These are phyloP conservation scores for Populus tremula DNA, from an alignment of 345 rosid species.

Conservation along the genomic window DNA sequence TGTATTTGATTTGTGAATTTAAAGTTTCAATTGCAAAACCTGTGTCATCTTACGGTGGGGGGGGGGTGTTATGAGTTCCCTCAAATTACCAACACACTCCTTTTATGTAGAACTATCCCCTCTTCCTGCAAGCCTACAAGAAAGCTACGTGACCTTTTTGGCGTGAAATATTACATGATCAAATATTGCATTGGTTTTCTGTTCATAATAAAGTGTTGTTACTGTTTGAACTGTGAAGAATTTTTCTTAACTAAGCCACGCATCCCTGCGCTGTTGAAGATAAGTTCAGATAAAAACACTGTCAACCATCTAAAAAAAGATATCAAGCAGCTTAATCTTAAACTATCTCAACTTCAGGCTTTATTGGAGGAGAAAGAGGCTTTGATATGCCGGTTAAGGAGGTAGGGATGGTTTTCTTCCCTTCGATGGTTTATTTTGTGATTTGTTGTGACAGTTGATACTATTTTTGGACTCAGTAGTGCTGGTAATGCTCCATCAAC, in stretches of 20 bases:
- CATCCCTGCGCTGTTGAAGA: slow-evolving; percentile 62
- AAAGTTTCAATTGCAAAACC: no score
- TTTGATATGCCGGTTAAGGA: slow-evolving; percentile 41
- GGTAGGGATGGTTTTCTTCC: slow-evolving; percentile 31
- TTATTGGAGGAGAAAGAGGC: slow-evolving; percentile 59
- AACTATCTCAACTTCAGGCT: slow-evolving; percentile 63
- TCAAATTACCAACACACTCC: neutral
- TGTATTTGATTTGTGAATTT: no score
- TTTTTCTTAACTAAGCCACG: slow-evolving; percentile 54
- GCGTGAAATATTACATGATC: neutral
- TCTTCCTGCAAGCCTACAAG: neutral
- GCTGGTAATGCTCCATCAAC: slow-evolving; percentile 34
- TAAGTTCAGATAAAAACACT: slow-evolving; percentile 55
- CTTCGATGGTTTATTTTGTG: neutral
- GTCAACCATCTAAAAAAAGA: slow-evolving; percentile 51
- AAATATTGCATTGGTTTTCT: neutral
- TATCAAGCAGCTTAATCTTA: slow-evolving; percentile 52
- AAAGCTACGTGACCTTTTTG: neutral
- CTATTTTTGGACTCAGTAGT: slow-evolving; percentile 11
- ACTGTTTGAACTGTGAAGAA: slow-evolving; percentile 3
- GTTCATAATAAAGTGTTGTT: neutral
- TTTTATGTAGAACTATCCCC: neutral
- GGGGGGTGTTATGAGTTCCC: no score
- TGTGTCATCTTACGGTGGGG: no score
- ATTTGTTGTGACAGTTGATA: slow-evolving; percentile 3